Evolutionary conservation across 768 basidiomycete genomes (phyloP), one percentile per base, ranked within the genome.

Genomic region (Lyophyllum semitale): DNA sequence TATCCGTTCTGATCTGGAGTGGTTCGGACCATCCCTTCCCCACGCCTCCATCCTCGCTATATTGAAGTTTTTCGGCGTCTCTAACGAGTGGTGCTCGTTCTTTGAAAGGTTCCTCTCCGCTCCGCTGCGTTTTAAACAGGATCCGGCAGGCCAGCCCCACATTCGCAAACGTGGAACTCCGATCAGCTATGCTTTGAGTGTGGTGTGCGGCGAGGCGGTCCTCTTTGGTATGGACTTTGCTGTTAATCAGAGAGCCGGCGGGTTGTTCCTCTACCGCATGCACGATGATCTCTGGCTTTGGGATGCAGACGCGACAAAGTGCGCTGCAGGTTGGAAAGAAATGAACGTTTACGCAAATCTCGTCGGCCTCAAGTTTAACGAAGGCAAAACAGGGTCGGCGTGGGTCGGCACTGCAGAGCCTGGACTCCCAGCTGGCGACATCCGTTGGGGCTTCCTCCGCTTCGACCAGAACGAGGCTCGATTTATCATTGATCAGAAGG

Each of bases 251-350:
- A 63, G 61, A 29, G 71, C 77, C 1, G 51, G 71, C 20, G 77
- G 77, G 3, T 58, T 81, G 11, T 75, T 68, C 60, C 68, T 81
- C 15, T 72, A 78, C 48, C 68, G 77, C 48, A 73, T 78, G 63
- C 76, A 79, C 59, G 77, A 80, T 49, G 78, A 81, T 49, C 61
- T 80, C 7, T 80, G 77, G 77, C 57, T 79, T 17, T 77, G 73
- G 73, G 69, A 75, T 45, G 58, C 70, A 0, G 61, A 73, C 17
- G 55, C 68, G 5, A 40, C 54, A 26, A 71, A 70, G 48, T 73
- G 73, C 29, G 72, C 65, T 8, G 48, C 62, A 2, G 78, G 69
- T 0, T 80, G 76, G 77, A 63, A 58, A 37, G 76, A 72, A 62
- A 76, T 80, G 73, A 69, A 73, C 17, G 54, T 58, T n/a, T 80